These are phyloP conservation scores for Mortierella alpina DNA, from an alignment of 192 early-diverging fungal genomes.

Conservation along the genomic window DNA sequence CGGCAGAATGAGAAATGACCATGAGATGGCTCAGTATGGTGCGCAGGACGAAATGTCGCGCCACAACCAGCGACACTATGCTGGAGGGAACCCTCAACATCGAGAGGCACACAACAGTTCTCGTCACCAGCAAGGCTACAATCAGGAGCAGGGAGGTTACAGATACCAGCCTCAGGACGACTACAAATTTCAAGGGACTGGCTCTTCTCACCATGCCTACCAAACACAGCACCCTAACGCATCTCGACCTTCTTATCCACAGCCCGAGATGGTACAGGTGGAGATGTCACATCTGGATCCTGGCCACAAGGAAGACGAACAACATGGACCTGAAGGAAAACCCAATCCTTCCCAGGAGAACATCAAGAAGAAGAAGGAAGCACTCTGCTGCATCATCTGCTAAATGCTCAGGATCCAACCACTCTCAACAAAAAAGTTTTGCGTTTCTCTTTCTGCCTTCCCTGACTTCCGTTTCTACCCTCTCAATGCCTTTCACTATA, in stretches of 20 bases:
- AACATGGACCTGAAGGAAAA: slow-evolving; percentile 2
- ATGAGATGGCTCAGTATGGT: not conserved
- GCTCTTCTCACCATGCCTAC: not conserved
- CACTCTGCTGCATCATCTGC: slow-evolving; percentile 24
- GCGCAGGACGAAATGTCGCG: no score
- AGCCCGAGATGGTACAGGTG: slow-evolving; percentile 21
- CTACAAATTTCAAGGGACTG: not conserved
- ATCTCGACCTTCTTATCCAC: not conserved
- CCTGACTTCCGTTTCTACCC: not conserved
- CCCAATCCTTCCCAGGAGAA: not conserved
- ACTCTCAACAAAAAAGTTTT: not conserved
- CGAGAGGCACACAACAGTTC: slow-evolving; percentile 3
- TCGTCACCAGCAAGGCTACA: not conserved
- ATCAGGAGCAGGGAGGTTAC: slow-evolving; percentile 10
- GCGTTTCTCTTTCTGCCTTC: not conserved
- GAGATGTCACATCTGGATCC: slow-evolving; percentile 14
- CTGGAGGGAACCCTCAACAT: not conserved
- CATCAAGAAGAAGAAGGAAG: slow-evolving; percentile 19
- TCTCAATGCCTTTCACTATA: no score
- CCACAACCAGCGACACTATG: not conserved
- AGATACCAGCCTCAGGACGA: not conserved
- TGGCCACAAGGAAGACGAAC: not conserved
- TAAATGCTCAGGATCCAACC: no score
- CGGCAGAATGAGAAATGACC: not conserved
- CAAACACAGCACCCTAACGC: not conserved